Evolutionary conservation across 192 early-diverging fungal species (phyloP), one percentile per base, ranked within the genome.

Genomic region (Obelidium mucronatum): DNA sequence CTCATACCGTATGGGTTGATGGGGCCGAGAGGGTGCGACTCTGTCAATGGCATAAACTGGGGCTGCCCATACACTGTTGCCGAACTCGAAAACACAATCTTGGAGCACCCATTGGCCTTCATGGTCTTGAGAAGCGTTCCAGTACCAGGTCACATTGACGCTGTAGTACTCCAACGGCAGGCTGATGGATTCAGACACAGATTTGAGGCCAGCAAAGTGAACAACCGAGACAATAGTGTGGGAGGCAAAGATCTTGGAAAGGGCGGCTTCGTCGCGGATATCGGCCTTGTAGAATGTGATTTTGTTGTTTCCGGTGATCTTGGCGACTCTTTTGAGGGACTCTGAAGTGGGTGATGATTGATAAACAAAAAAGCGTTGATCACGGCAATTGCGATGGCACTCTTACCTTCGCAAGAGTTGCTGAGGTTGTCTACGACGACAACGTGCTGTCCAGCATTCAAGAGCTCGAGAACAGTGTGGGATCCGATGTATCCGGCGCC

Each of bases 401-500:
- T 11, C 59, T 8, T 60, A 60, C 59, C 59, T 8, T 17, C 33
- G 28, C 33, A 26, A 31, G 59, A 60, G 8, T 17, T 60, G 59
- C 59, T 60, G 8, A 60, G 59, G 28, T 60, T 60, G 59, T 60
- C 59, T 8, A 60, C 59, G 33, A 60, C 59, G 8, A 60, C 59
- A 60, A 60, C 59, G 28, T 60, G 17, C 26, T 31, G n/a, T 17
- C 26, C 59, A 26, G 17, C n/a, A 17, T 26, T 13, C 15, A 60
- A 31, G 11, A 60, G 17, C 28, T 60, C 59, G 59, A 94, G 77
- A 13, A 95, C 91, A 0, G 93, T 95, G 85, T 97, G 94, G 26
- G 92, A 94, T 11, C 95, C 94, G 70, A 97, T 95, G 77, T 96
- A 97, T 2, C 95, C 95, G n/a, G 82, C 82, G 31, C 82, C 82